Conservation (phyloP, 208 protist species). For the Naegleria gruberi region DNA sequence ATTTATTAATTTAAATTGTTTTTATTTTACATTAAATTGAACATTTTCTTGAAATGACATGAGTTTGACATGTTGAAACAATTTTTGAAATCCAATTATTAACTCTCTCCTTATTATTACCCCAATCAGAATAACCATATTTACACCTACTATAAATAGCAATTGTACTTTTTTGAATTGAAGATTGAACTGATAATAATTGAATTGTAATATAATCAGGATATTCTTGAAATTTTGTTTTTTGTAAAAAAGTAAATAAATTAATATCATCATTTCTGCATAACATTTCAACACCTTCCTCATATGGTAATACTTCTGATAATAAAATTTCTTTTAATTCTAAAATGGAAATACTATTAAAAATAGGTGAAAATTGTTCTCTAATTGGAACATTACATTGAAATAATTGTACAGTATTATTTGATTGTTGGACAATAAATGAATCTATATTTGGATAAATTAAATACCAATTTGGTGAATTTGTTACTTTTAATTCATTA, state of each 20-base stretch:
- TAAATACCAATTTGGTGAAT: neutral
- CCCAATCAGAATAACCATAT: neutral
- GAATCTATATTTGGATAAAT: neutral
- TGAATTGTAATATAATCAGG: neutral
- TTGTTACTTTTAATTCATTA: neutral
- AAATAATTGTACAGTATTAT: neutral
- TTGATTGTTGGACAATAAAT: neutral
- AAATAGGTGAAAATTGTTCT: neutral
- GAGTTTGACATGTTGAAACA: neutral
- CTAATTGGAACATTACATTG: neutral
- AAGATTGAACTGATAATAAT: neutral
- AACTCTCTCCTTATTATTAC: neutral
- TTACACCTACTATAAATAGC: neutral
- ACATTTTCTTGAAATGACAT: too few species aligned
- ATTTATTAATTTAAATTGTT: too few species aligned
- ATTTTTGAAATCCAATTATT: neutral
- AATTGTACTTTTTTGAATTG: neutral
- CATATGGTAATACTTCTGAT: neutral
- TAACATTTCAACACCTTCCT: neutral
- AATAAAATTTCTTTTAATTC: neutral
- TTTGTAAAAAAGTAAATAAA: neutral
- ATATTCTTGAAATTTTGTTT: neutral
- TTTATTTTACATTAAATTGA: too few species aligned
- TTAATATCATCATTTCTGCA: neutral
- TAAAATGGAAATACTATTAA: neutral